Base-by-base conservation (phyloP, 116 monocot genomes). In the Phalaenopsis hybrid region DNA sequence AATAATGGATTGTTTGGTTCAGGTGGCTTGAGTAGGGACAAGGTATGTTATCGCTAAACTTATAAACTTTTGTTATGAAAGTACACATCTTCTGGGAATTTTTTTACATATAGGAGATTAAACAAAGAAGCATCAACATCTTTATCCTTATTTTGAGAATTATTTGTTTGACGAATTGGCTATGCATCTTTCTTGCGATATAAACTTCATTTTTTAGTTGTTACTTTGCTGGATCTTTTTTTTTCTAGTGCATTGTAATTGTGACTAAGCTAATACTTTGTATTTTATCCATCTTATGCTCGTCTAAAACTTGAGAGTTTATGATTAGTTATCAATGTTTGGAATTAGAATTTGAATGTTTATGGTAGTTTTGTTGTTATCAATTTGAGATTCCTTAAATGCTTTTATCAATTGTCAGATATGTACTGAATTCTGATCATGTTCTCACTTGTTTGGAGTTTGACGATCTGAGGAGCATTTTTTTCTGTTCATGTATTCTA, bases 1-100 rank as follows among this genome's bases (percentile, higher is more conserved):
- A 82, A 69, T 86, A 95, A 92, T 85, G 99, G 99, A 78, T 81
- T 99, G 82, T 99, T 99, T 72, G 81, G 85, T 5, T 80, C 75
- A 79, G 90, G 93, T 80, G 82, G 83, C 48, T 78, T 99, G 86
- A 84, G 85, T 46, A 99, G 88, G 83, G 95, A 99, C 31, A 99
- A 99, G 95, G 99, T 99, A 85, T 41, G 72, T 5, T 34, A 11
- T 37, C 1, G 12, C 23, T 72, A 72, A 41, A 72, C 6, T 72
- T 41, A 67, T 72, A 41, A 41, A 37, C 41, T 65, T 41, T 15
- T 72, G 72, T 72, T 72, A 12, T 72, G 37, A 41, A 34, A 72
- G 4, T 72, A 13, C 41, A 21, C 72, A 72, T 72, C 72, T 17
- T 13, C 16, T 4, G 33, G 41, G 41, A 15, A 72, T 34, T 34